phyloP scores from a whole-genome alignment of 495 filamentous ascomycete species.

The Letharia columbiana region DNA sequence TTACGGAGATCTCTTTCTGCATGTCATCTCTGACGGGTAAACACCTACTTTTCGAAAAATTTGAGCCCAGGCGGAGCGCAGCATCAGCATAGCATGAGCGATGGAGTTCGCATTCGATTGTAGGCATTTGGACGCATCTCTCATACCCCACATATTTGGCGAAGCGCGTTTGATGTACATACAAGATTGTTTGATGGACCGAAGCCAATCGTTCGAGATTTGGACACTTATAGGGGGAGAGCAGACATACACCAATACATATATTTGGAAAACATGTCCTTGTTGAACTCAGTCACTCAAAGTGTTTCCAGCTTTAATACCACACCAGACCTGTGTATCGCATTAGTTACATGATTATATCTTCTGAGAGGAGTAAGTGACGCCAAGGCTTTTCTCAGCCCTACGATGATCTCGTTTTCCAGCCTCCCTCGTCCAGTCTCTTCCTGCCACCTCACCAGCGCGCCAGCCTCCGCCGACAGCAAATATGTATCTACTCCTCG shows the following conservation, averaged over 20 bases:
- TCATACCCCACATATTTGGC: slow-evolving; percentile 11
- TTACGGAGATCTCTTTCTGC: neutral
- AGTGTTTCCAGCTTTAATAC: neutral
- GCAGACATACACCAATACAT: neutral
- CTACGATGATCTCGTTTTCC: slow-evolving; percentile 6
- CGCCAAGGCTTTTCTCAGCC: slow-evolving; percentile 7
- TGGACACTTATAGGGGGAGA: neutral
- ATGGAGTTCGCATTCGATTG: slow-evolving; percentile 13
- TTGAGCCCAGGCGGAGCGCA: slow-evolving; percentile 1
- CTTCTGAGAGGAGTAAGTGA: neutral
- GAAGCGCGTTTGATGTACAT: slow-evolving; percentile 3
- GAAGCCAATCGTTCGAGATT: neutral
- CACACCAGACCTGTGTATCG: no score
- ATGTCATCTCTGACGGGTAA: neutral
- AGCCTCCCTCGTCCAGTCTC: slow-evolving; percentile 10
- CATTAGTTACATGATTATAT: no score
- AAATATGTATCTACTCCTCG: slow-evolving; percentile 12
- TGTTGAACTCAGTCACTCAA: neutral
- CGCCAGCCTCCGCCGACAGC: slow-evolving; percentile 13
- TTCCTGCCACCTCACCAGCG: slow-evolving; percentile 14
- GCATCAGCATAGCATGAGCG: slow-evolving; percentile 15
- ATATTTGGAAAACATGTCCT: neutral
- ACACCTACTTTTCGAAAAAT: neutral
- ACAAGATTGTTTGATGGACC: neutral
- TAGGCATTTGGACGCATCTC: neutral